phyloP scores from a whole-genome alignment of 495 filamentous ascomycete genomes.

The Daldinia childiae region DNA sequence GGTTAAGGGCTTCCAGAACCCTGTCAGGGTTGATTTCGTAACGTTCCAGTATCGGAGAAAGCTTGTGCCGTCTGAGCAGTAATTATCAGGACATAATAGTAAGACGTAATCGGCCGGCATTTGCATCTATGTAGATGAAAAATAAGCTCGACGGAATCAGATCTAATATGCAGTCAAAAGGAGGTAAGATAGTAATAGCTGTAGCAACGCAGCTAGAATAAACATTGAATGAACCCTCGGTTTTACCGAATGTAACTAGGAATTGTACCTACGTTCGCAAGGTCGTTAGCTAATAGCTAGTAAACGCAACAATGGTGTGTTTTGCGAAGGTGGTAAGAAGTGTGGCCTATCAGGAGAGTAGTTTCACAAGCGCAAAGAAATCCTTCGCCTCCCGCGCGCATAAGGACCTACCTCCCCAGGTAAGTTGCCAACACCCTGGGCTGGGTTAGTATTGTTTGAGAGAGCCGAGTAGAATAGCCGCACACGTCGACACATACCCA shows the following conservation, averaged over 20 bases:
- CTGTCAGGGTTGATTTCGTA: background rate
- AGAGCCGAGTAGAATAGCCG: conserved; percentile 13
- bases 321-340: conserved; percentile 36
- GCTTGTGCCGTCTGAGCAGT: conserved; percentile 12
- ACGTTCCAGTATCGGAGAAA: conserved; percentile 3
- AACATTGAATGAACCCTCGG: conserved; percentile 30
- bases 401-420: conserved; percentile 28
- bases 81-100: conserved; percentile 4
- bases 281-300: background rate
- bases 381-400: conserved; percentile 40
- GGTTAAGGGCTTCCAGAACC: background rate
- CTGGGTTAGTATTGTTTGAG: conserved; percentile 3
- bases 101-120: conserved; percentile 18
- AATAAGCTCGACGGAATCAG: conserved; percentile 27
- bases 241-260: conserved; percentile 37
- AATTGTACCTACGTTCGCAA: background rate
- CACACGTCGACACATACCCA: conserved; percentile 8
- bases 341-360: conserved; percentile 22
- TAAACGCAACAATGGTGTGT: conserved; percentile 6
- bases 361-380: conserved; percentile 30
- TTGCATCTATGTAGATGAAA: conserved; percentile 1
- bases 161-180: conserved; percentile 35
- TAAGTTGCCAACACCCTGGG: conserved; percentile 14
- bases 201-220: background rate
- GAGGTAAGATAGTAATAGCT: conserved; percentile 21